Conservation (phyloP, 2,329 filamentous ascomycete species). For the Amphichorda felina region DNA sequence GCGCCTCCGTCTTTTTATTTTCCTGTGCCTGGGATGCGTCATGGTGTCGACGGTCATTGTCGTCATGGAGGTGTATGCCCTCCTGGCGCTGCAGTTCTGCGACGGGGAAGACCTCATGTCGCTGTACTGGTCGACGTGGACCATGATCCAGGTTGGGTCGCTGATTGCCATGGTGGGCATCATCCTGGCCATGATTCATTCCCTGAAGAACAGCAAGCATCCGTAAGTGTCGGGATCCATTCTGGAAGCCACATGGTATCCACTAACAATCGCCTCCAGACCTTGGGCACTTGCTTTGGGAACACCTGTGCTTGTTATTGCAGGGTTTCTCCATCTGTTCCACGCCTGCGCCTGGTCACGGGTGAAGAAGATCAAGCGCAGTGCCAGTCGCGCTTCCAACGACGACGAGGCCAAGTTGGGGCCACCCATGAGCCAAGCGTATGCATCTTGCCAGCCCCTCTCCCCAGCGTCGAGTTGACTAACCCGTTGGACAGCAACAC, state of each 20-base stretch:
- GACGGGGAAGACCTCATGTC: conserved; percentile 48
- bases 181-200: conserved; percentile 38
- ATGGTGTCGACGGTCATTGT: conserved; percentile 29
- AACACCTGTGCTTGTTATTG: conserved; percentile 47
- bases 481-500: conserved; percentile 17
- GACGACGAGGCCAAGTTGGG: conserved; percentile 12
- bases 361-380: conserved; percentile 18
- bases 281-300: conserved; percentile 48
- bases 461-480: neutral
- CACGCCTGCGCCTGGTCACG: conserved; percentile 25
- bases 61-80: conserved; percentile 41
- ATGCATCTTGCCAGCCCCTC: conserved; percentile 10
- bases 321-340: conserved; percentile 37
- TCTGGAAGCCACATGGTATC: too few species aligned
- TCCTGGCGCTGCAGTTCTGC: conserved; percentile 45
- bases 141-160: conserved; percentile 45
- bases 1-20: conserved; percentile 28
- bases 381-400: neutral
- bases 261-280: conserved; percentile 10
- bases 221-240: conserved; percentile 38
- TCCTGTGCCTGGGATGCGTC: conserved; percentile 30
- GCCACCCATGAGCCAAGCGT: conserved; percentile 32
- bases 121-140: conserved; percentile 50
- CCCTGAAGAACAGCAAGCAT: conserved; percentile 34
- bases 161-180: conserved; percentile 47